Conservation (phyloP, 1,284 basidiomycete species). For the Naganishia sp. region DNA sequence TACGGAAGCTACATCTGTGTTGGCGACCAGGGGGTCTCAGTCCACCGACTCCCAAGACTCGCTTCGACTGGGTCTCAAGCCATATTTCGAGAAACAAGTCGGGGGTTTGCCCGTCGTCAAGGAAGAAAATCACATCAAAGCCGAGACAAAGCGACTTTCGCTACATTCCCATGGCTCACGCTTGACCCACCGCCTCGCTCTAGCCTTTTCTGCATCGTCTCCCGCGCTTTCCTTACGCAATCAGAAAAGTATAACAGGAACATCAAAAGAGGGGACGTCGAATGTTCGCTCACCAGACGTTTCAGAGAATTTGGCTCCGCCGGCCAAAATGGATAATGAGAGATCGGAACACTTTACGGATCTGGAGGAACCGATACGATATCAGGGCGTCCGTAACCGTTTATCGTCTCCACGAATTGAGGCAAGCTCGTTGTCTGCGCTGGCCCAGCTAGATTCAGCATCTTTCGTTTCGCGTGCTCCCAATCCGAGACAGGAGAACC, state of each 20-base stretch:
- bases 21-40: not conserved
- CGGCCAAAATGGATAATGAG: no score
- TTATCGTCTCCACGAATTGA: no score
- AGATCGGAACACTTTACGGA: no score
- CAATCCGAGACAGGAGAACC: not conserved
- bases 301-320: not conserved
- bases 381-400: no score
- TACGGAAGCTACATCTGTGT: not conserved
- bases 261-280: not conserved
- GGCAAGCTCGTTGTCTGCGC: not conserved
- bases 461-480: not conserved
- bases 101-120: not conserved
- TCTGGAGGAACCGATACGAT: no score
- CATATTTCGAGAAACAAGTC: not conserved
- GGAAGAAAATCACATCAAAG: not conserved
- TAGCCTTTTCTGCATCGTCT: not conserved
- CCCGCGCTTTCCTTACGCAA: not conserved
- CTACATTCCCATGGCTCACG: not conserved
- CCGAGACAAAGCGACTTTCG: not conserved
- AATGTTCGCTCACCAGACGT: not conserved
- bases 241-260: not conserved
- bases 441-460: not conserved
- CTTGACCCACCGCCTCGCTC: not conserved
- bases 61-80: not conserved
- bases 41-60: not conserved